A percentile compares a stretch with the other conserved stretches of the same genome.
Conservation (phyloP, 2,329 filamentous ascomycete species). For the Beauveria pseudobassiana region DNA sequence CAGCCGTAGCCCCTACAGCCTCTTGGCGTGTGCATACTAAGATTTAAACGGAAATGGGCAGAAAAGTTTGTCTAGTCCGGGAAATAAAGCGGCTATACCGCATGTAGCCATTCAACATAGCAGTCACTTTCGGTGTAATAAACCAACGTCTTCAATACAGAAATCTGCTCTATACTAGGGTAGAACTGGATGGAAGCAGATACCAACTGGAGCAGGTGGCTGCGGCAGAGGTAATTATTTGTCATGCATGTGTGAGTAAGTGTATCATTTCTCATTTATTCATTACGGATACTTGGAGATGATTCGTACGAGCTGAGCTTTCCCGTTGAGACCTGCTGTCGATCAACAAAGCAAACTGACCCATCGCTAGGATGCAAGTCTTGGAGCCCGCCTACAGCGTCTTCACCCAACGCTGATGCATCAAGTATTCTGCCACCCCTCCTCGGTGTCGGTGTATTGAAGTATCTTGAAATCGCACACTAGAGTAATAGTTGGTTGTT, state of each 20-base stretch:
- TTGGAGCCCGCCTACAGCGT: neutral
- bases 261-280: neutral
- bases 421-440: neutral
- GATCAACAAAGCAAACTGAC: neutral
- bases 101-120: neutral
- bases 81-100: neutral
- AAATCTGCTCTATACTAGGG: neutral
- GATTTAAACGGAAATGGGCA: neutral
- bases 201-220: neutral
- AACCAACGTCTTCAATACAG: neutral
- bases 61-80: neutral
- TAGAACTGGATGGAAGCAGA: neutral
- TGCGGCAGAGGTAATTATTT: neutral
- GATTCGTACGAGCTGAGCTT: neutral
- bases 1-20: neutral
- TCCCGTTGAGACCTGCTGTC: neutral
- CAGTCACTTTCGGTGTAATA: neutral
- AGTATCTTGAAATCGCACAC: neutral
- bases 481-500: too few relatives aligned
- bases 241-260: neutral
- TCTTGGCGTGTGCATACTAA: neutral
- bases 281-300: neutral
- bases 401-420: neutral
- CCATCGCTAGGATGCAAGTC: neutral
- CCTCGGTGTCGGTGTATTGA: neutral